Base-by-base conservation (phyloP, 2,329 filamentous ascomycete species). In the Penicillium brasilianum region DNA sequence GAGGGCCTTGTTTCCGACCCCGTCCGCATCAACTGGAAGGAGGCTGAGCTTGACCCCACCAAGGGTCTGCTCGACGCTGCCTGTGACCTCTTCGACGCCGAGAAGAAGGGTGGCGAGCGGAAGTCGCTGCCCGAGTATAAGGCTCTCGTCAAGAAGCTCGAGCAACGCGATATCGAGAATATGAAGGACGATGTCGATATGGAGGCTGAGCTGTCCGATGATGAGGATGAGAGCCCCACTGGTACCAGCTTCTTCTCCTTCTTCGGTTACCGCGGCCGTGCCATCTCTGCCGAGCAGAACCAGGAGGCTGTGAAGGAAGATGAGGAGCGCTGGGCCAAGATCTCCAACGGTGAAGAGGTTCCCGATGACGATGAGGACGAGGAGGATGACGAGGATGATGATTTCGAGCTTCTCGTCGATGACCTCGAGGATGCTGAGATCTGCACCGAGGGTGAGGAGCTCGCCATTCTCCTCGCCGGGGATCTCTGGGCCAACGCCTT, bases 401-500 rank as follows among this genome's bases (percentile, higher is more conserved):
- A 88, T 0, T 83, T 90, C 0, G 86, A 88, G 16, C 22, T 25
- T 0, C 85, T 88, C 0, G 82, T 85, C 1, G 83, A 87, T 32
- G 86, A 89, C 65, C 85, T 89, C 67, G 85, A 88, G 63, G 87
- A 88, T 57, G 84, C 89, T 51, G 94, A 97, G 78, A 89, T 96
- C 69, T 97, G 95, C 83, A 90, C 91, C n/a, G 87, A 88, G 46
- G 94, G 91, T 22, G 92, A 96, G 68, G 90, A 93, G 63, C 78
- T 98, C 51, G 93, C 93, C 41, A 84, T 92, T 64, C 84, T 88
- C 62, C 83, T 98, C 68, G 87, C 90, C 9, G 93, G 98, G 74
- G 94, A 98, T 69, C 81, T 98, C 55, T 97, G 90, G 89, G 91
- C 92, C 51, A 87, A 88, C 65, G 94, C 93, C 60, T 89, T 96